Evolutionary conservation across 1,139 yeast species (phyloP), one percentile per base, ranked within the genome.

Genomic region (Pichia sp.): DNA sequence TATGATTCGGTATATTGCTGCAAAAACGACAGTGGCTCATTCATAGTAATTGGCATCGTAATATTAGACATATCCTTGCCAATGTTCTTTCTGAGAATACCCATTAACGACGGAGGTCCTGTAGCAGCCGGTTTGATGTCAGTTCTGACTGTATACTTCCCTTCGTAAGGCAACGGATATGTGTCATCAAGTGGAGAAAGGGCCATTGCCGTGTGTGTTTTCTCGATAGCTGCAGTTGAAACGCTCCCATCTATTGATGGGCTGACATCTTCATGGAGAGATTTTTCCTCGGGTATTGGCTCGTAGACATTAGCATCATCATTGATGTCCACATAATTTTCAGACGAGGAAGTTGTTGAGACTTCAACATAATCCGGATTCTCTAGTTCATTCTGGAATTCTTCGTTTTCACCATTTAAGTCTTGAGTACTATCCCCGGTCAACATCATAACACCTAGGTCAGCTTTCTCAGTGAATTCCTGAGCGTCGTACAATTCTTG

Each of bases 11-110:
- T 69, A 49, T 79, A 74, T 46, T 78, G 73, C 56, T 91, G 96
- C 38, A 91, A 63, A 24, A 83, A 75, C 0, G 94, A 75, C 14
- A 88, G 59, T 0, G 98, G 98, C 56, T 91, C 98, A 61, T 91
- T 91, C 44, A 87, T 73, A 3, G 93, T 80, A 5, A 91, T 95
- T 1, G 98, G 98, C 93, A 88, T 87, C 1, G 96, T 80, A 39
- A 87, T 74, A 1, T 91, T 72, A 0, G 91, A 72, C 45, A 88
- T 58, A 58, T 88, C 97, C 54, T 88, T 88, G 20, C 97, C 96
- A 13, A 88, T 94, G 50, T 86, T 87, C 55, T 88, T 87, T 38
- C 96, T 72, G 40, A 91, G 68, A 51, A 87, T 74, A 1, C 87
- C 72, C 35, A 88, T 64, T 27, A 91, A 61, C 45, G 93, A 81